Evolutionary conservation across 495 filamentous ascomycete genomes (phyloP), one percentile per base, ranked within the genome.

Genomic region (Staphylotrichum longicolle): DNA sequence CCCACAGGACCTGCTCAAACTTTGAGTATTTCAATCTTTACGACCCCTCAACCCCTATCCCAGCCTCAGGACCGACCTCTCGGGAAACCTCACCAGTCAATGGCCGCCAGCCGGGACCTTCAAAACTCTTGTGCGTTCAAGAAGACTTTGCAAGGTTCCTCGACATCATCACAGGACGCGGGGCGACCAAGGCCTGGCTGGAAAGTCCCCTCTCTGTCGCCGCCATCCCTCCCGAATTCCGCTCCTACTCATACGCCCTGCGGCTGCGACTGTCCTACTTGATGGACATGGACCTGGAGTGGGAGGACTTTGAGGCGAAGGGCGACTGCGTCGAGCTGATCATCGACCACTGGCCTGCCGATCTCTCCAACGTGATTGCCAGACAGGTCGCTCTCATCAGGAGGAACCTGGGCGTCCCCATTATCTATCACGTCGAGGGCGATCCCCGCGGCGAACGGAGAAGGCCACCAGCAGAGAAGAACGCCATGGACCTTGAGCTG

Each of bases 1-100:
- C 76, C 52, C 80, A 88, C 70, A 77, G 86, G 55, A 76, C 76
- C 14, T 91, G 88, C 72, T 89, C 89, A 7, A 92, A 91, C 67
- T 83, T 88, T 42, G 89, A 92, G 69, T 92, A 87, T 66, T 92
- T 87, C 76, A 94, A 94, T 64, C 70, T 91, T 45, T 84, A 75
- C 64, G 75, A 87, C 67, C 66, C 67, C 14, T 72, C 70, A 15
- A 70, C 54, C 12, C 10, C 58, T 3, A 30, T 20, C 10, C 27
- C 47, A 34, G 27, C 47, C 14, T 66, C 60, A 3, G 57, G 64
- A 30, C n/a, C 68, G 52, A 60, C 15, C 50, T 69, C 63, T 37
- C 78, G 70, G 63, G 64, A 62, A 4, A 65, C 42, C 56, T 68
- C 68, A 35, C 70, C 71, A 15, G 52, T 73, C 4, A 72, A 79